These are phyloP conservation scores for Brassica nigra DNA, from an alignment of 345 rosid genomes.

Conservation along the genomic window DNA sequence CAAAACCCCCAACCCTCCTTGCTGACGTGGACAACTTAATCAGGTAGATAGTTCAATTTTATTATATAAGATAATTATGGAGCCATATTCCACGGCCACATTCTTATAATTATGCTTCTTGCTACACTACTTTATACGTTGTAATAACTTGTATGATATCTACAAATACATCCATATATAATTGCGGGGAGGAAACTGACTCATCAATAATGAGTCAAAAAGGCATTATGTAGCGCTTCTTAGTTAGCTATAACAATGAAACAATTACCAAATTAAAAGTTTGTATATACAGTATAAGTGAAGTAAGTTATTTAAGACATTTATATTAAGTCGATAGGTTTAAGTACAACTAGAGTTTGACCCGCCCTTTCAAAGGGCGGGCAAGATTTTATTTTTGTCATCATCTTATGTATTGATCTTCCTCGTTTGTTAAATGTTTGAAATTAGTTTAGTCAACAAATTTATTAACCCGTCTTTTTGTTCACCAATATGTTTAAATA, in stretches of 20 bases:
- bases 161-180: background rate
- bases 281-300: background rate
- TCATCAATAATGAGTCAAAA: conserved; percentile 7
- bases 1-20: too few relatives aligned
- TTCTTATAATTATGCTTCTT: background rate
- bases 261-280: background rate
- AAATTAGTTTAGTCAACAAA: too few relatives aligned
- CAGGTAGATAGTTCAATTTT: too few relatives aligned
- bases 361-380: too few relatives aligned
- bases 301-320: background rate
- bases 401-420: too few relatives aligned
- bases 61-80: background rate
- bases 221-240: background rate
- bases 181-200: background rate
- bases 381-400: too few relatives aligned
- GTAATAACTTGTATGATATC: background rate
- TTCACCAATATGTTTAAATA: too few relatives aligned
- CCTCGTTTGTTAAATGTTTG: too few relatives aligned
- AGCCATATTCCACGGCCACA: conserved; percentile 1
- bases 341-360: too few relatives aligned
- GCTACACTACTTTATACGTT: background rate
- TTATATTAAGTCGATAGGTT: too few relatives aligned
- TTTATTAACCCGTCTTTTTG: too few relatives aligned
- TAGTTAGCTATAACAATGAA: background rate
- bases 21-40: too few relatives aligned